Percentiles rank a stretch among this genome's conserved stretches.
Evolutionary conservation across 805 yeast genomes (phyloP).

Genomic region (Yarrowia porcina): DNA sequence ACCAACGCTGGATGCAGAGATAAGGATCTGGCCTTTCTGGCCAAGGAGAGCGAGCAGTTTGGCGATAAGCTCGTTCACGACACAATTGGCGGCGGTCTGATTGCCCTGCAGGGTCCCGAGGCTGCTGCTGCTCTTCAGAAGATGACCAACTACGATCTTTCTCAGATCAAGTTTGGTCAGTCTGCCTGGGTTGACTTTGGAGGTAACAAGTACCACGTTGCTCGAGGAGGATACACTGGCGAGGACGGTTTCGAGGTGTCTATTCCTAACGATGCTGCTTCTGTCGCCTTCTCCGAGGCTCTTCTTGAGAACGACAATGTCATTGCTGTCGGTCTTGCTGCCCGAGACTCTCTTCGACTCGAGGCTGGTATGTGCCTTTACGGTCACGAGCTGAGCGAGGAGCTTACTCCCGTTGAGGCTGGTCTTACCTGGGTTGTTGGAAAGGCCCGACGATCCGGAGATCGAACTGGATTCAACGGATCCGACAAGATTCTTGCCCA

Average conservation of each 20-base stretch:
- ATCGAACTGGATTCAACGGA: conserved; percentile 65
- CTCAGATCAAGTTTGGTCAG: conserved; percentile 70
- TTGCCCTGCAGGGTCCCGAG: conserved; percentile 92
- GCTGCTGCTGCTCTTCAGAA: conserved; percentile 66
- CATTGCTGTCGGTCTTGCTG: conserved; percentile 94
- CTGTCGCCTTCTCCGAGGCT: conserved; percentile 59
- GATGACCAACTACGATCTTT: conserved; percentile 57
- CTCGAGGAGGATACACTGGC: conserved; percentile 97
- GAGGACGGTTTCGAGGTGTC: conserved; percentile 97
- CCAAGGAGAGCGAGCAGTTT: conserved; percentile 45
- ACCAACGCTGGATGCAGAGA: conserved; percentile 95
- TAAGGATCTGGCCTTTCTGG: conserved; percentile 67
- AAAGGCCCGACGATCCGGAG: conserved; percentile 62
- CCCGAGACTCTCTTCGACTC: conserved; percentile 89
- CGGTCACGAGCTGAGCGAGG: conserved; percentile 84
- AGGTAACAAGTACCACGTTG: conserved; percentile 59
- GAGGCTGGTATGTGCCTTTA: conserved; percentile 99
- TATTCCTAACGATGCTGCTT: conserved; percentile 52
- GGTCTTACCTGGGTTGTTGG: conserved; percentile 87
- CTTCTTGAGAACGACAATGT: conserved; percentile 57
- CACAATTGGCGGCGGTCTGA: conserved; percentile 59
- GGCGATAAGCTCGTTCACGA: conserved; percentile 40
- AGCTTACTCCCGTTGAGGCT: conserved; percentile 82
- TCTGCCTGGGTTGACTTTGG: conserved; percentile 48
- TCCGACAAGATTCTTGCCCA: conserved; percentile 65